Base-by-base conservation (phyloP, 345 rosid species). In the Fremontodendron californicum region DNA sequence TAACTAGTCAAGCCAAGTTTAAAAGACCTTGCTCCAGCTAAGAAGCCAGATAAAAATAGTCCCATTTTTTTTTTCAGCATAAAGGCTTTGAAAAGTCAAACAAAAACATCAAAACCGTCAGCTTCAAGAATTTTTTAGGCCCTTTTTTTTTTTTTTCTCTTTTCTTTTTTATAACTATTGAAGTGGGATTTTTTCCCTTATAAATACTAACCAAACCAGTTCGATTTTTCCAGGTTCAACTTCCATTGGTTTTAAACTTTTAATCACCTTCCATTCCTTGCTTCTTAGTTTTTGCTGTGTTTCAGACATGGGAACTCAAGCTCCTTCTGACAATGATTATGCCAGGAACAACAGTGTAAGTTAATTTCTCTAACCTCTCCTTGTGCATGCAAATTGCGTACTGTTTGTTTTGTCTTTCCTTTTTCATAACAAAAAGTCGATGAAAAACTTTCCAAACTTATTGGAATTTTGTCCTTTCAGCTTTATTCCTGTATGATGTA, bases 261-360 rank as follows among this genome's bases (percentile, higher is more conserved):
- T 4, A 3, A 33, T 8, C 71, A 37, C 9, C 29, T 13, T n/a
- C n/a, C n/a, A n/a, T n/a, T 1, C 9, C 12, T 55, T 5, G 23
- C 1, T 46, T 3, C 10, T 3, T 18, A 6, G 23, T 8, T 48
- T 3, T 31, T n/a, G 21, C 48, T 62, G 27, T 75, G 49, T 40
- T 40, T 43, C 29, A n/a, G 15, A 10, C n/a, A 88, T 88, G 91
- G 86, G 82, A 23, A 74, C 84, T 65, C 86, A 84, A 75, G 74
- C 79, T 21, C 79, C 81, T 5, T 7, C 29, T n/a, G 72, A 80
- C 51, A 54, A 72, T 9, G 37, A 62, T 68, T 66, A 67, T 71
- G 49, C 40, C 33, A 72, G 61, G 54, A 74, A 73, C 21, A 18
- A 3, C 66, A 78, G 9, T 40, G 88, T 86, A 16, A 82, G 89